Evolutionary conservation across 352 stramenopile species (phyloP), one percentile per base, ranked within the genome.

Genomic region (Saprolegnia diclina): DNA sequence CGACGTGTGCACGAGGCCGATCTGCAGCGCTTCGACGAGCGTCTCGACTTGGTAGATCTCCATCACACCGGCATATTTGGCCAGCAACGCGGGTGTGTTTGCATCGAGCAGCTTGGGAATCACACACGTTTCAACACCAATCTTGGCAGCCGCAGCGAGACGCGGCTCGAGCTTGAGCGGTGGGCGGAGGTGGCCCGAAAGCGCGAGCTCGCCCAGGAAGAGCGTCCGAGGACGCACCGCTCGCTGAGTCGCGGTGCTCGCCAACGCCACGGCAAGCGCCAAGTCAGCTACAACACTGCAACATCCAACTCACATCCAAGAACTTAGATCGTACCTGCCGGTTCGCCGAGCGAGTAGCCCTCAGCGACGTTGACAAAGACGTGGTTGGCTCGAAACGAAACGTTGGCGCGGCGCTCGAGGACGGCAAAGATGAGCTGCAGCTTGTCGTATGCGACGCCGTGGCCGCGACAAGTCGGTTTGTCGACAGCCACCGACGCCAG

Each of bases 381-480:
- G 71, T 78, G 91, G 71, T 87, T 80, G 71, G 88, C 83, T 26
- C 77, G 78, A 42, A 90, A 92, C 62, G 83, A 91, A 7, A 95
- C 67, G 14, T 64, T 79, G 1, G 81, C 83, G 6, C 94, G 88
- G 71, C 98, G 98, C 73, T 98, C 91, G n/a, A 99, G 76, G 9
- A 99, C 95, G 0, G 95, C 95, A 29, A 99, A 88, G 10, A 99
- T 77, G 40, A 99, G 75, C 26, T 96, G 79, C 5, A 99, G 77
- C 61, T 97, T 95, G 65, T 97, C 88, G 46, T 77, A 94, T 42
- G 77, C 87, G 64, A 86, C 92, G 72, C 85, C 95, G 44, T 81
- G 84, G 66, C 75, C 81, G 19, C 85, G 88, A 32, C 89, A 89
- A 5, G 84, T 77, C 32, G 68, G 53, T 16, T 45, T 37, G 45